These are phyloP conservation scores for Tetracladium setigerum DNA, from an alignment of 495 filamentous ascomycete species.

Conservation along the genomic window DNA sequence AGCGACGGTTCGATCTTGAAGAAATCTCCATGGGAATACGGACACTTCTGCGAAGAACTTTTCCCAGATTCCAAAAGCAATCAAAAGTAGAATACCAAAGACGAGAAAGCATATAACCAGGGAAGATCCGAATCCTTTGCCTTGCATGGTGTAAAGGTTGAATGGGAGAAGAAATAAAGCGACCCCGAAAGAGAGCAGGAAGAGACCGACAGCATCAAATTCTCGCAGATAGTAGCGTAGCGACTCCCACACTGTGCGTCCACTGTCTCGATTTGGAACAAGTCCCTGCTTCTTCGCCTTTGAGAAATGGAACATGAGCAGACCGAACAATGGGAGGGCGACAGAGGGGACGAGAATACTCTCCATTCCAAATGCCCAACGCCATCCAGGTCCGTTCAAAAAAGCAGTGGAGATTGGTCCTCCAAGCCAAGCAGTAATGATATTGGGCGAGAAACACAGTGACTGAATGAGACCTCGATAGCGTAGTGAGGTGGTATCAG, in stretches of 20 bases:
- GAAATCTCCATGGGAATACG: slow-evolving; percentile 50
- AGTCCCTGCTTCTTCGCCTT: slow-evolving; percentile 39
- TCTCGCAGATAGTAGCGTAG: slow-evolving; percentile 46
- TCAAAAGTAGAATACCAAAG: slow-evolving; percentile 44
- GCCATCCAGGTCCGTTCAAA: slow-evolving; percentile 36
- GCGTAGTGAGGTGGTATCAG: slow-evolving; percentile 50
- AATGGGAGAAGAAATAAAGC: slow-evolving; percentile 58
- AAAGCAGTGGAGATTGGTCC: slow-evolving; percentile 33
- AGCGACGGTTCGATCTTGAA: slow-evolving; percentile 50
- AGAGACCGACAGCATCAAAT: slow-evolving; percentile 55
- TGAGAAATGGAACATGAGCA: slow-evolving; percentile 34
- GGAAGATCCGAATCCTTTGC: slow-evolving; percentile 38
- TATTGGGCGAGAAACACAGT: slow-evolving; percentile 49
- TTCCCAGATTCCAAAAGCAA: slow-evolving; percentile 50
- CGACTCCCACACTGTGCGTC: slow-evolving; percentile 39
- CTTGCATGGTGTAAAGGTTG: slow-evolving; percentile 40
- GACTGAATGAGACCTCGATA: slow-evolving; percentile 51
- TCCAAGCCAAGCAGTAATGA: slow-evolving; percentile 45
- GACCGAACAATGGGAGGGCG: slow-evolving; percentile 32
- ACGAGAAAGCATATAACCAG: slow-evolving; percentile 52
- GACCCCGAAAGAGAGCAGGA: slow-evolving; percentile 47
- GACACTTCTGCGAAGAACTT: slow-evolving; percentile 42
- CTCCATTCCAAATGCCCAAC: slow-evolving; percentile 50
- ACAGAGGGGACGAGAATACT: slow-evolving; percentile 44
- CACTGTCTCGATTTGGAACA: slow-evolving; percentile 29